These are phyloP conservation scores for Ilex aquifolium DNA, from an alignment of 257 asterid species.

Conservation along the genomic window DNA sequence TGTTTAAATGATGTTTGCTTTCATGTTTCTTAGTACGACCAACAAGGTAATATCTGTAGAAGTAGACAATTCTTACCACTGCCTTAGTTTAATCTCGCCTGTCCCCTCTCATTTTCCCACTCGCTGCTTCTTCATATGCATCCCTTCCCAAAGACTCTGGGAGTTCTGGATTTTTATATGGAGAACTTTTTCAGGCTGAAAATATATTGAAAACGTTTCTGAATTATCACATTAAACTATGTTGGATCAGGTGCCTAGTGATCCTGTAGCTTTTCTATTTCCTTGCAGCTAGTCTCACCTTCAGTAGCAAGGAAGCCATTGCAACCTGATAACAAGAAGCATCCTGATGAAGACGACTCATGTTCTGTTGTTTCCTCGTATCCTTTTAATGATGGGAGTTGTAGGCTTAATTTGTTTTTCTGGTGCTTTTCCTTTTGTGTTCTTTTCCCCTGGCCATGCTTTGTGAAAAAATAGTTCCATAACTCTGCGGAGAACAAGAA, in stretches of 20 bases:
- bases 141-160: constrained; percentile 3
- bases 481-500: constrained; percentile 40
- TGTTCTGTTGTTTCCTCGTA: constrained; percentile 62
- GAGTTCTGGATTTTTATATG: neutral
- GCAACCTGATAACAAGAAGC: constrained; percentile 68
- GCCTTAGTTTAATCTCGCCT: neutral
- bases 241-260: neutral
- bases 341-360: constrained; percentile 58
- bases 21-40: neutral
- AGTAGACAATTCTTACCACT: too few species aligned
- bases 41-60: neutral
- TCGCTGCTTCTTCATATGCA: constrained; percentile 6
- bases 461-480: constrained; percentile 19
- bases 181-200: neutral
- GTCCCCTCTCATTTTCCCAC: neutral
- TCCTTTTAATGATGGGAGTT: constrained; percentile 30
- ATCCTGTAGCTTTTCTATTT: constrained; percentile 7
- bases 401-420: constrained; percentile 4
- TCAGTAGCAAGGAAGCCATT: constrained; percentile 48
- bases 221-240: neutral
- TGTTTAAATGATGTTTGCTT: neutral
- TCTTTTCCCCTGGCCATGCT: constrained; percentile 5
- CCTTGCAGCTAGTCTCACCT: constrained; percentile 44
- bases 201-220: neutral
- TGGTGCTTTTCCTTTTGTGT: constrained; percentile 12